These are phyloP conservation scores for Articulospora tetracladia DNA, from an alignment of 495 filamentous ascomycete species.

Conservation along the genomic window DNA sequence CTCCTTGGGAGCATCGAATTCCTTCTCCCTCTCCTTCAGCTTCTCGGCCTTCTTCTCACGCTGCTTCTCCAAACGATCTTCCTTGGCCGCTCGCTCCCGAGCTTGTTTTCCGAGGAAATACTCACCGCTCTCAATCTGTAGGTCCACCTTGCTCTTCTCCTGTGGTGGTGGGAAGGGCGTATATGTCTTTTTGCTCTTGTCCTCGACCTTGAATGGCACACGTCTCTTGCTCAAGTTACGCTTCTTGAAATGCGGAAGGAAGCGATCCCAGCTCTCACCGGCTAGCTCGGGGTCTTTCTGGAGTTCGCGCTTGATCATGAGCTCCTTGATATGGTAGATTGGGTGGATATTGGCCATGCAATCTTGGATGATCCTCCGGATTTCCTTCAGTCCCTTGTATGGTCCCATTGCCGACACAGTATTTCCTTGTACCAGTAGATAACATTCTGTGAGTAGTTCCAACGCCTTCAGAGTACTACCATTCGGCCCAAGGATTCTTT, in stretches of 20 bases:
- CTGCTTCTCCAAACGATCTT: slow-evolving; percentile 76
- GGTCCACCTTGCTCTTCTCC: slow-evolving; percentile 82
- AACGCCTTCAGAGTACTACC: slow-evolving; percentile 88
- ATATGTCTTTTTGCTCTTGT: slow-evolving; percentile 93
- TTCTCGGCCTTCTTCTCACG: slow-evolving; percentile 84
- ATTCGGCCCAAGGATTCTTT: slow-evolving; percentile 81
- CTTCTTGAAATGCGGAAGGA: slow-evolving; percentile 98
- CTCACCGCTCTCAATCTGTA: slow-evolving; percentile 97
- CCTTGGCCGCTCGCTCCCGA: slow-evolving; percentile 76
- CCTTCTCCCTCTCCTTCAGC: slow-evolving; percentile 76
- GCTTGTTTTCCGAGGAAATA: slow-evolving; percentile 92
- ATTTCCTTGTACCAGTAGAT: slow-evolving; percentile 96
- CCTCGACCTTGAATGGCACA: slow-evolving; percentile 78
- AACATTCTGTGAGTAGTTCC: slow-evolving; percentile 89
- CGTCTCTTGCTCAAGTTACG: slow-evolving; percentile 80
- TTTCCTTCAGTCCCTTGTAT: slow-evolving; percentile 90
- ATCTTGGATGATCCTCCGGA: slow-evolving; percentile 85
- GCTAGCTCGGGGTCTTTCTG: slow-evolving; percentile 87
- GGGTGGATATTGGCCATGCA: slow-evolving; percentile 96
- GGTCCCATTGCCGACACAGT: slow-evolving; percentile 89
- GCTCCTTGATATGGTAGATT: slow-evolving; percentile 94
- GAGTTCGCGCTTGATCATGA: slow-evolving; percentile 99
- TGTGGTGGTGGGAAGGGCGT: slow-evolving; percentile 65
- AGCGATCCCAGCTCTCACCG: slow-evolving; percentile 90
- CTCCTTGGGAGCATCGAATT: slow-evolving; percentile 84